These are phyloP conservation scores for Podospora comata DNA, from an alignment of 495 filamentous ascomycete species.

Conservation along the genomic window DNA sequence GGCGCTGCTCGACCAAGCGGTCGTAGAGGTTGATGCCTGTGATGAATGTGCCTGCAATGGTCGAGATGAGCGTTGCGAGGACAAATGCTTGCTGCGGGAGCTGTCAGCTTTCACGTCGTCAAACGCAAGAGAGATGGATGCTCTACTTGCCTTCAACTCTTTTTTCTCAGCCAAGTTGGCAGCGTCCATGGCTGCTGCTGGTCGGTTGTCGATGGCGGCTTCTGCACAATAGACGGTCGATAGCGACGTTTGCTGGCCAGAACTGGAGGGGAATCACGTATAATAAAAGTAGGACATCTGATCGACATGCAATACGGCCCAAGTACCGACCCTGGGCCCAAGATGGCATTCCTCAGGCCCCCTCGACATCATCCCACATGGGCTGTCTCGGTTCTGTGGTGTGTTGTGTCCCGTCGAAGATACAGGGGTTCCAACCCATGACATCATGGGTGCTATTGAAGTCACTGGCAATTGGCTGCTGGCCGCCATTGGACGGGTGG, in stretches of 20 bases:
- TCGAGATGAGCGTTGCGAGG: constrained; percentile 38
- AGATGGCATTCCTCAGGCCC: neutral
- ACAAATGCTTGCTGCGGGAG: constrained; percentile 34
- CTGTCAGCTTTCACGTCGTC: neutral
- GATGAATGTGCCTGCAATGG: constrained; percentile 39
- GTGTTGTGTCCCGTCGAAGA: neutral
- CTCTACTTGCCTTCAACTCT: constrained; percentile 17
- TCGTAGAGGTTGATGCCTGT: constrained; percentile 39
- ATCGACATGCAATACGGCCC: constrained; percentile 1
- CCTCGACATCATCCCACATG: constrained; percentile 4
- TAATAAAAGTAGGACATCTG: neutral
- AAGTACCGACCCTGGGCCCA: neutral
- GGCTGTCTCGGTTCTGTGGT: neutral
- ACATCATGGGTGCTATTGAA: neutral
- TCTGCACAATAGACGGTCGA: neutral
- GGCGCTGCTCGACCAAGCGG: constrained; percentile 33
- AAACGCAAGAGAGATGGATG: neutral
- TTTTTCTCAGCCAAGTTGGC: constrained; percentile 58
- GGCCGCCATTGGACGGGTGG: neutral
- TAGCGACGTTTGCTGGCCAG: neutral
- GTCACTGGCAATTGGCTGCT: constrained; percentile 2
- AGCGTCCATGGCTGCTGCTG: constrained; percentile 48
- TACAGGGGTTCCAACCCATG: neutral
- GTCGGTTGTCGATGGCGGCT: neutral
- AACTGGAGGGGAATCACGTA: neutral